Base-by-base conservation (phyloP, 73 alveolate species). In the Effrenium voratum region DNA sequence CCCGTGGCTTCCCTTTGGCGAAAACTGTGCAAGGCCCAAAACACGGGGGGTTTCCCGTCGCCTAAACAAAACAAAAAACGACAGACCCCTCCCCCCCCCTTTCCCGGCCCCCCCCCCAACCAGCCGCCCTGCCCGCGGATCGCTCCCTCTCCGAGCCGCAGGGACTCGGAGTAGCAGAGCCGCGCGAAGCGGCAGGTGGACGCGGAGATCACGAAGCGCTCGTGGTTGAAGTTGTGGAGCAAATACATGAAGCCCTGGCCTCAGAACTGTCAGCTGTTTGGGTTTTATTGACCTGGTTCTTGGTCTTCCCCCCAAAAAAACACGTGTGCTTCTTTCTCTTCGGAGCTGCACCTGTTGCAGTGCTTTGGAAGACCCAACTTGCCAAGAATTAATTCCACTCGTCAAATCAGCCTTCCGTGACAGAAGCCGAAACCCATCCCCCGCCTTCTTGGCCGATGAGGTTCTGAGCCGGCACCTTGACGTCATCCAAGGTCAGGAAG, bases 151-250 rank as follows among this genome's bases (percentile, higher is more conserved):
- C 82, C 82, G 40, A 75, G 59, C 40, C 40, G 5, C 88, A 77
- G n/a, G 44, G 88, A 59, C 46, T 77, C 88, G 46, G 88, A 59
- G 94, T 85, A 85, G 94, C 94, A 85, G 34, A 85, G 79, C 82
- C 94, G 81, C 36, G 94, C 57, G 76, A 45, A 43, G 76, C 94
- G 63, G 66, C 82, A 40, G 60, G 94, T 52, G 57, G 55, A 28
- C 24, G 32, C 81, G 60, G 83, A 30, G 60, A 85, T 59, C 68
- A 85, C 94, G 81, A 85, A 85, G 16, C 94, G 79, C 94, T 85
- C 94, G 70, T 85, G 94, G 94, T 85, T 85, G 66, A 85, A 85
- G 30, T 85, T 85, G 46, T 40, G 45, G 83, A 85, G 38, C 49
- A 85, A 34, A 43, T 57, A 59, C 82, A 26, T 47, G 83, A 85